Conservation (phyloP, 169 alveolate genomes). For the Plasmodium yoelii region DNA sequence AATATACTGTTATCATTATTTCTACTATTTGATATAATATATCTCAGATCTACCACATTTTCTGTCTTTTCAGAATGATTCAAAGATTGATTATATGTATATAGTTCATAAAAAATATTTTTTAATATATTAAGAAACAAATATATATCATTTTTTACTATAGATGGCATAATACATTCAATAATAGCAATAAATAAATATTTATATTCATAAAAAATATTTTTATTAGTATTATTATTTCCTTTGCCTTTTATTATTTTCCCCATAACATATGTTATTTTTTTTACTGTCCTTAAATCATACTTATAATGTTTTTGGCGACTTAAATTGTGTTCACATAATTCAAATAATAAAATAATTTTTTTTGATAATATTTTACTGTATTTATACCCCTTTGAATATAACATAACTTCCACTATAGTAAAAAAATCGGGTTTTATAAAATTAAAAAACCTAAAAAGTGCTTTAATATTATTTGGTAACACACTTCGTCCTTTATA, state of each 20-base stretch:
- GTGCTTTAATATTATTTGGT: slow-evolving; percentile 96
- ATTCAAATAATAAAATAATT: slow-evolving; percentile 95
- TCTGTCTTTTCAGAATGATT: slow-evolving; percentile 1
- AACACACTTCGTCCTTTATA: slow-evolving; percentile 97
- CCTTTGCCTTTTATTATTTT: slow-evolving; percentile 75
- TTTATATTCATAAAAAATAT: slow-evolving; percentile 71
- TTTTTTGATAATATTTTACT: slow-evolving; percentile 94
- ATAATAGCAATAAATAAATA: slow-evolving; percentile 66
- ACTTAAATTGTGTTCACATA: slow-evolving; percentile 93
- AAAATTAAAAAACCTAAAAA: slow-evolving; percentile 94
- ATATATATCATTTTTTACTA: slow-evolving; percentile 64
- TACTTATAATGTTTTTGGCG: slow-evolving; percentile 97
- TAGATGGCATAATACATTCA: slow-evolving; percentile 75
- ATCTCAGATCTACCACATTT: slow-evolving; percentile 18
- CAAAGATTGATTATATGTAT: slow-evolving; percentile 67
- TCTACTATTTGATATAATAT: slow-evolving; percentile 43
- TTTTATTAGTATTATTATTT: neutral
- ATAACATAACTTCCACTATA: slow-evolving; percentile 93
- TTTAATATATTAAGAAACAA: slow-evolving; percentile 52
- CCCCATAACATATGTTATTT: slow-evolving; percentile 94
- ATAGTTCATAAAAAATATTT: slow-evolving; percentile 63
- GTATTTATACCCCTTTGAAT: slow-evolving; percentile 95
- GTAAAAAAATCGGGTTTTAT: slow-evolving; percentile 92
- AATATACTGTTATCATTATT: slow-evolving; percentile 53
- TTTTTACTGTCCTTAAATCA: slow-evolving; percentile 97